Evolutionary conservation across 129 eudicot species (phyloP).

Genomic region (Saposhnikovia divaricata): DNA sequence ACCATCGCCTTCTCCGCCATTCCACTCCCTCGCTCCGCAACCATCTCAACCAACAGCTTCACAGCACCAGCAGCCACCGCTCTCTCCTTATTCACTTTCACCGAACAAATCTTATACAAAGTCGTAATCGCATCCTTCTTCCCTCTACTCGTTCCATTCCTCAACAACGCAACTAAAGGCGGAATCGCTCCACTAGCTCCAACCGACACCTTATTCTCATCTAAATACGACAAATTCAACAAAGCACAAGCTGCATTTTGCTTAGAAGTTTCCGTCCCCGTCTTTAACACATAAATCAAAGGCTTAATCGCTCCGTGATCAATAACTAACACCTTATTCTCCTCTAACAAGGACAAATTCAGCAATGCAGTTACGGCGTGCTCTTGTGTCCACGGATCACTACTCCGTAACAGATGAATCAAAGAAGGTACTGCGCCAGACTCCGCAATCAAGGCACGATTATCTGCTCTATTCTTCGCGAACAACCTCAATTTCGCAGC

Average conservation of each 20-base stretch:
- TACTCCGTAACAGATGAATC: conserved; percentile 55
- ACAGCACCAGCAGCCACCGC: conserved; percentile 85
- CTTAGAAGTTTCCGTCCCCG: conserved; percentile 76
- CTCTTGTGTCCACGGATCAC: conserved; percentile 84
- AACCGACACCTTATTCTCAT: conserved; percentile 57
- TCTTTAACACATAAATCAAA: conserved; percentile 65
- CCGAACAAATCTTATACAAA: conserved; percentile 69
- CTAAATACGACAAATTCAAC: conserved; percentile 59
- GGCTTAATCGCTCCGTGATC: conserved; percentile 59
- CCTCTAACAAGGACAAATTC: conserved; percentile 62
- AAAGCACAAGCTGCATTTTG: conserved; percentile 91
- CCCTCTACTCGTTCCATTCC: conserved; percentile 60
- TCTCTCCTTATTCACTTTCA: conserved; percentile 62
- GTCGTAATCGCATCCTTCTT: conserved; percentile 90
- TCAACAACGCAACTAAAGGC: conserved; percentile 58
- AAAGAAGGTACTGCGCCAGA: conserved; percentile 69
- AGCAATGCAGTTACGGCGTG: conserved; percentile 89
- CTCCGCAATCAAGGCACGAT: conserved; percentile 75
- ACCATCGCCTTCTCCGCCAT: conserved; percentile 93
- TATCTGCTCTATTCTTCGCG: conserved; percentile 82
- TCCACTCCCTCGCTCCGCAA: conserved; percentile 58
- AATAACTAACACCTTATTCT: conserved; percentile 39
- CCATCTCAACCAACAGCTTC: conserved; percentile 66
- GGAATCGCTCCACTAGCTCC: conserved; percentile 98
- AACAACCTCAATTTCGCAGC: conserved; percentile 73